These are phyloP conservation scores for Vitis riparia DNA, from an alignment of 164 flowering plant genomes.

Conservation along the genomic window DNA sequence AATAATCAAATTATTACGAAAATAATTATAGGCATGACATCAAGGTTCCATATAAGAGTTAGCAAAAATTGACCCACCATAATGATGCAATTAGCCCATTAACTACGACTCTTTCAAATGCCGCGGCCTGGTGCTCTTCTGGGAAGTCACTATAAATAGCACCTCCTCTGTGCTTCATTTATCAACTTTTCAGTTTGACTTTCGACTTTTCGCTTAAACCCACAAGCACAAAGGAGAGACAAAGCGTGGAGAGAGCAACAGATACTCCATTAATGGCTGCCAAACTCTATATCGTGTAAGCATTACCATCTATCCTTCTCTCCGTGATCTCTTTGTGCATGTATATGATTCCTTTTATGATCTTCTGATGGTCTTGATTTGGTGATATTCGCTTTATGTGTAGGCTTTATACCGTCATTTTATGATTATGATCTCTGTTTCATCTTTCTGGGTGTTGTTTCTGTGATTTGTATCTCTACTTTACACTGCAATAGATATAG, in stretches of 20 bases:
- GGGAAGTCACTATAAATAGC: constrained; percentile 7
- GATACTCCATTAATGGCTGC: constrained; percentile 39
- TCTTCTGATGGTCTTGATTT: neutral
- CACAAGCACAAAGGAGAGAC: neutral
- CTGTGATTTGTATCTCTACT: too few relatives aligned
- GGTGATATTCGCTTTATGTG: neutral
- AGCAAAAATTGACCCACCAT: neutral
- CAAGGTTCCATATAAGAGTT: neutral
- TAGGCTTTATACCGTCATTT: too few relatives aligned
- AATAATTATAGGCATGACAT: constrained; percentile 5
- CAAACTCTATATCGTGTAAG: constrained; percentile 62
- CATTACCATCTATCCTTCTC: constrained; percentile 11
- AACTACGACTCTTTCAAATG: neutral
- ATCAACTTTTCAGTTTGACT: neutral
- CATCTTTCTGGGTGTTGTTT: too few relatives aligned
- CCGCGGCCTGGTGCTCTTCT: too few relatives aligned
- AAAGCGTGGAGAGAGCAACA: neutral
- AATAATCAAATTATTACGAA: neutral
- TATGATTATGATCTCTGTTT: too few relatives aligned
- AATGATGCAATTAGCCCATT: neutral
- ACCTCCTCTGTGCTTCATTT: neutral
- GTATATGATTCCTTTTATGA: neutral
- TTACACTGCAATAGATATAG: too few relatives aligned
- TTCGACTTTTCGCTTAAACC: neutral
- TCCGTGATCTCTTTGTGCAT: neutral